phyloP scores from a whole-genome alignment of 164 flowering plant genomes.

The Chimonanthus praecox region DNA sequence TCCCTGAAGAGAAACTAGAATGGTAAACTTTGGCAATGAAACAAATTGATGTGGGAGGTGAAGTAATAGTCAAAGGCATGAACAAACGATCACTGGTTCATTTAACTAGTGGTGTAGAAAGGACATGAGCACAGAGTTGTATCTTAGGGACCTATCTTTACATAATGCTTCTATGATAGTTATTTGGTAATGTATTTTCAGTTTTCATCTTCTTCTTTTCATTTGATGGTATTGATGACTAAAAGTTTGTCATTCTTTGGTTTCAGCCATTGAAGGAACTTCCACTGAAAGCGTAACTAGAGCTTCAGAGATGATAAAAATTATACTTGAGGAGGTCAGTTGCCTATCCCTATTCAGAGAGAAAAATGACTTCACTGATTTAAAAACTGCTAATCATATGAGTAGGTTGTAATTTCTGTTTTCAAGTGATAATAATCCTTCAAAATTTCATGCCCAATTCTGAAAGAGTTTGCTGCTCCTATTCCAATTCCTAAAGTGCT shows the following conservation, averaged over 20 bases:
- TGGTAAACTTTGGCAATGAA: no score
- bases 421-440: neutral
- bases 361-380: neutral
- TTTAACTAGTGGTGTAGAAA: no score
- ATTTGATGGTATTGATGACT: neutral
- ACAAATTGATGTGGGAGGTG: neutral
- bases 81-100: neutral
- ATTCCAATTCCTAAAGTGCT: neutral
- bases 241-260: conserved; percentile 10
- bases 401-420: conserved; percentile 4
- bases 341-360: neutral
- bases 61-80: neutral
- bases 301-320: conserved; percentile 64
- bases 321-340: conserved; percentile 65
- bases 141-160: neutral
- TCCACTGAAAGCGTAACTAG: conserved; percentile 50
- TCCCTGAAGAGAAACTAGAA: no score
- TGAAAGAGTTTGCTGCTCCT: conserved; percentile 1
- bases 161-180: neutral
- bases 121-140: neutral
- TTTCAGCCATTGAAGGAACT: conserved; percentile 69
- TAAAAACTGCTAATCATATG: neutral
- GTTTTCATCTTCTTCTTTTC: neutral
- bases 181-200: neutral
- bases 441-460: neutral